Base-by-base conservation (phyloP, 441 rosid species). In the Lepidium campestre region DNA sequence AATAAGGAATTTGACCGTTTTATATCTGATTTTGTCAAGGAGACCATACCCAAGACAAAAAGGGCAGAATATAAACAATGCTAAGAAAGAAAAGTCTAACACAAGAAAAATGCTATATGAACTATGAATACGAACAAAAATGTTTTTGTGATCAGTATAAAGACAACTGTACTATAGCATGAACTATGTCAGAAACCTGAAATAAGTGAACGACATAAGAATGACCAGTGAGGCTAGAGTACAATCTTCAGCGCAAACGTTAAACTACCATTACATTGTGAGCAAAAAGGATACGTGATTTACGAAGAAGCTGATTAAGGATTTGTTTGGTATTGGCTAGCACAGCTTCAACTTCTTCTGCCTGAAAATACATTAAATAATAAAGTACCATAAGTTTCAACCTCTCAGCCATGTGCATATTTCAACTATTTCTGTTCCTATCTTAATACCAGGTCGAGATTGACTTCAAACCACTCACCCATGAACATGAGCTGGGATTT, bases 321-420 rank as follows among this genome's bases (percentile, higher is more conserved):
- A 93, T 86, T 83, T 93, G 97, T 80, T 93, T 93, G 68, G 96
- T 84, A 81, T 93, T 93, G 71, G 98, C 93, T 39, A 90, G 67
- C 52, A 89, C 90, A 76, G 97, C 98, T 82, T 93, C 96, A 44
- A 87, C 89, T 80, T 87, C 93, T 66, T 93, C 96, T 57, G 80
- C 93, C 97, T 93, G 81, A 53, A 45, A 47, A 54, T 57, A 34
- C 70, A 69, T 56, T 18, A 52, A 52, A 55, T 3, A 11, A 39
- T 62, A 61, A 45, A 73, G 55, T 45, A 45, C 14, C 23, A 23
- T 56, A 56, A 59, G 70, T 62, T 63, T 39, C 53, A 13, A 31
- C 60, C 46, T 60, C 37, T 37, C 54, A 39, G 44, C 27, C 36
- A 47, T 61, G 53, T 48, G 31, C 39, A 29, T 29, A 12, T 27